Evolutionary conservation across 2,329 filamentous ascomycete species (phyloP), one percentile per base, ranked within the genome.

Genomic region (Cercospora zeae-maydis): DNA sequence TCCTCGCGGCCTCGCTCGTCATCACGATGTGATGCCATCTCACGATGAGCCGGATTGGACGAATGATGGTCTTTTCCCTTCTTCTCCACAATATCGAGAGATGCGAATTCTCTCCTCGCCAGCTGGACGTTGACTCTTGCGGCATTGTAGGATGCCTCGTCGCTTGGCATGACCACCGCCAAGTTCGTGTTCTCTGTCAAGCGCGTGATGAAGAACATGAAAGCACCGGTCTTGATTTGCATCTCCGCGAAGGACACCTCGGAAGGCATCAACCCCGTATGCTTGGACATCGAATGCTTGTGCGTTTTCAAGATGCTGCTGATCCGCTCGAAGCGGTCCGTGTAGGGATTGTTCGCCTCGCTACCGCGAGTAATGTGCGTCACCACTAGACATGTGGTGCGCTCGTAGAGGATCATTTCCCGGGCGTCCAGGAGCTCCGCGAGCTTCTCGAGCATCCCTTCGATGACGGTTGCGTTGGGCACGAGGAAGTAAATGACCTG

Each of bases 241-340:
- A 93, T 88, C 70, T 91, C 83, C 52, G 87, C 86, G 71, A 93
- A 93, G 76, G 92, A 90, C 77, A 92, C 90, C 4, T 88, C 88
- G 67, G 90, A 90, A 58, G 90, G 88, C n/a, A 90, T 89, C 27
- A 89, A 90, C 54, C 89, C 89, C 1, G 89, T 92, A 76, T 90
- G 92, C 70, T 89, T 87, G 73, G 81, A 80, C 76, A 84, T 82
- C 55, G 78, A 86, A 79, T 98, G 93, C 81, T 98, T 99, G 81
- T 98, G 97, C 63, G 93, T 93, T 80, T 99, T 99, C 79, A 99
- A 90, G 73, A 99, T 97, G 76, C 96, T 98, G 66, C 90, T 95
- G 74, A 99, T 90, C 70, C 90, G 89, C 81, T 99, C 95, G 71
- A 96, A 92, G 2, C 95, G 90, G 78, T 99, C 95, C 56, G 89